Base-by-base conservation (phyloP, 768 basidiomycete genomes). In the Phanerochaete sordida region DNA sequence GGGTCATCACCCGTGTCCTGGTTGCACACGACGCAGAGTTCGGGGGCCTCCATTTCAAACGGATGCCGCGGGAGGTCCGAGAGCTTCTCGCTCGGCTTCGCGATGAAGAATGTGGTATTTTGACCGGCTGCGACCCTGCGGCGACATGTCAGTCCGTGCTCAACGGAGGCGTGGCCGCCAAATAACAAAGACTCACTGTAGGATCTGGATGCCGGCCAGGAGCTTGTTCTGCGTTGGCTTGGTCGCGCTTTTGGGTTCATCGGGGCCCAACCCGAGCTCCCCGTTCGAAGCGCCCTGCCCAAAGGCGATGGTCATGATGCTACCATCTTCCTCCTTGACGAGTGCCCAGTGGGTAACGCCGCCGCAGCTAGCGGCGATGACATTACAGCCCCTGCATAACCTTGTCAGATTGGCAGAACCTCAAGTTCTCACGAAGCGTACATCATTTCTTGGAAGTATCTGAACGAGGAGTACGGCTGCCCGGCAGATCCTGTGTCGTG, bases 341-440 rank as follows among this genome's bases (percentile, higher is more conserved):
- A 90, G 76, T 6, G 87, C 79, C 79, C 91, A 97, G 69, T 96
- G 91, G 0, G 94, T 94, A 16, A 95, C 92, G 19, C 95, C 95
- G 31, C 96, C 96, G 45, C 86, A 88, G 19, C 80, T 76, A 1
- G 86, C 86, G 7, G 81, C 76, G 23, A 75, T 73, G 28, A 91
- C 84, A 69, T 92, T 92, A 77, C 91, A 96, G 2, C 84, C 87
- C 87, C 87, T 92, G 64, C 27, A 44, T 12, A 57, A 60, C 27
- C 7, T 35, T 52, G 23, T 35, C 24, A 58, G 61, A 37, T n/a
- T 50, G 54, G 53, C 35, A 9, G 21, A 59, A 28, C 13, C 56
- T 30, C 13, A 7, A 15, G 57, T 21, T 13, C 30, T 15, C 15
- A 37, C 5, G 47, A 57, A 33, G 27, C 12, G 37, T 58, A 89